phyloP scores from a whole-genome alignment of 1,284 basidiomycete genomes.

The Fomitopsis pinicola region DNA sequence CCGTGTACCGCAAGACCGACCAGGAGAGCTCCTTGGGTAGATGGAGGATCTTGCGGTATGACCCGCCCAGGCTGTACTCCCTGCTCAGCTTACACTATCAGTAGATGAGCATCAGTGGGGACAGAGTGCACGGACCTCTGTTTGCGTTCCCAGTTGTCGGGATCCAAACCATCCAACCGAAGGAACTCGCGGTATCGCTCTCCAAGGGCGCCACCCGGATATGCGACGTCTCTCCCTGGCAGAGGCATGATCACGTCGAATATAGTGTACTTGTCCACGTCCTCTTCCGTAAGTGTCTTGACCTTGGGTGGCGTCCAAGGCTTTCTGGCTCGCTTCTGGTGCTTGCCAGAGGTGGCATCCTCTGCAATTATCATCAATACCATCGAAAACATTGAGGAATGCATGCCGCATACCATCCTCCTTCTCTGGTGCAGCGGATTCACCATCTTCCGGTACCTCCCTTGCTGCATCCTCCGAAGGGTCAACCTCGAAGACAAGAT shows the following conservation, averaged over 20 bases:
- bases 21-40: slow-evolving; percentile 79
- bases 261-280: slow-evolving; percentile 78
- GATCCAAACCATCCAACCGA: slow-evolving; percentile 81
- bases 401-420: slow-evolving; percentile 37
- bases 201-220: slow-evolving; percentile 80
- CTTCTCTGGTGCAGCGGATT: slow-evolving; percentile 31
- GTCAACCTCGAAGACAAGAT: slow-evolving; percentile 72
- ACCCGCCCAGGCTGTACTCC: slow-evolving; percentile 89
- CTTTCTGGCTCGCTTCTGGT: slow-evolving; percentile 36
- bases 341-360: slow-evolving; percentile 18
- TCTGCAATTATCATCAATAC: slow-evolving; percentile 5
- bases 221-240: slow-evolving; percentile 89
- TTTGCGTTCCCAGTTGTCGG: slow-evolving; percentile 80
- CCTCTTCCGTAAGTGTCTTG: slow-evolving; percentile 73
- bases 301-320: slow-evolving; percentile 64
- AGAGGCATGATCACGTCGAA: slow-evolving; percentile 96
- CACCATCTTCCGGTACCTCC: slow-evolving; percentile 40
- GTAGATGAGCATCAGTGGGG: neutral
- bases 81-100: slow-evolving; percentile 33
- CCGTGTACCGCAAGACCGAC: slow-evolving; percentile 84
- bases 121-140: slow-evolving; percentile 61
- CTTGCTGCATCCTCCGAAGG: slow-evolving; percentile 30
- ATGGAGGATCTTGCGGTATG: slow-evolving; percentile 90
- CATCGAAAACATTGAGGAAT: slow-evolving; percentile 6
- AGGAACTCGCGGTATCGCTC: slow-evolving; percentile 83